Evolutionary conservation across 371 early-diverging fungal species (phyloP), one percentile per base, ranked within the genome.

Genomic region (Cladochytrium tenue): DNA sequence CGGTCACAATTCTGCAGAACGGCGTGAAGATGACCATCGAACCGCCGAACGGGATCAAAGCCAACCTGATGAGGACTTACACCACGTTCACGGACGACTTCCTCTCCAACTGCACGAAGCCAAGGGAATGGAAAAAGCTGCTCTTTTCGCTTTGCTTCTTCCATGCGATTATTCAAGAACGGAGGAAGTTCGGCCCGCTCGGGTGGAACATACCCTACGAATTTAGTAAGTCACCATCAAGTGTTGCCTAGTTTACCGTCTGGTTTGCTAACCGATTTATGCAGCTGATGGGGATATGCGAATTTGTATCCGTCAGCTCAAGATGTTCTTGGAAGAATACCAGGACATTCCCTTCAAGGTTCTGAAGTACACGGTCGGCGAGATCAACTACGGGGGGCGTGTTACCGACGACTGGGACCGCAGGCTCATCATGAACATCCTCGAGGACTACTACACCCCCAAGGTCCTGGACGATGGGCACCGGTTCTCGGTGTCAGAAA

Each of bases 121-220:
- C 77, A 3, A 52, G 60, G 0, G 80, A 80, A 53, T 84, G 84
- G 83, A 78, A 79, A 56, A 81, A 79, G 62, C 73, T 86, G 25
- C 62, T 83, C 43, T 86, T 86, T 56, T 58, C 83, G 7, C 66
- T 85, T 0, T 69, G 76, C 57, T 80, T 86, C 66, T 85, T 86
- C 76, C 86, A 86, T 66, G 86, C 86, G 0, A 69, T 86, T 10
- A 74, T 85, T 36, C 85, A 85, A 60, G 86, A 86, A 62, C 69
- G 86, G 17, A 59, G 85, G n/a, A 84, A 85, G 58, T 86, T 85
- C 56, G 86, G 86, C 25, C 60, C 85, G 7, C 74, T 86, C 3
- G 86, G 86, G 10, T 86, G 82, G 82, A 86, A 86, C 62, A 85
- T 86, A 58, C 84, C 84, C 4, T 85, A 84, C 70, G 85, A 76